Evolutionary conservation across 176 grass and related monocot species (phyloP).

Genomic region (Puccinellia tenuiflora): DNA sequence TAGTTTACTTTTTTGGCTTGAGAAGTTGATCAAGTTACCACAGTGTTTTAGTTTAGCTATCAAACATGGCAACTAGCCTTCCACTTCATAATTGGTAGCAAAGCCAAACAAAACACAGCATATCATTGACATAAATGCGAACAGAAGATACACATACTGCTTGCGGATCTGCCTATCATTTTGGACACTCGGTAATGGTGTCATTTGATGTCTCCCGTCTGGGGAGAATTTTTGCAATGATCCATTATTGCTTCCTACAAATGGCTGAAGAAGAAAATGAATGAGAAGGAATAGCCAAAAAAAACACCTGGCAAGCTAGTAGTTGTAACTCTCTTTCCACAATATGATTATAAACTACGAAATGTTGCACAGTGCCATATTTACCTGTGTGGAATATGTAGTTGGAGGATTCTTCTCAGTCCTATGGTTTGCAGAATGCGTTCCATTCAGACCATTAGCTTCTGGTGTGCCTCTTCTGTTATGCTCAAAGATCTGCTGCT

Average conservation of each 20-base stretch:
- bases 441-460: constrained; percentile 44
- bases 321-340: not conserved
- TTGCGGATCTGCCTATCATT: constrained; percentile 34
- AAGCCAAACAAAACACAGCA: constrained; percentile 11
- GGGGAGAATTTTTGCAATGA: constrained; percentile 7
- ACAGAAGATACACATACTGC: constrained; percentile 41
- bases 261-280: constrained; percentile 35
- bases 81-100: not conserved
- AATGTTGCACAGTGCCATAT: not conserved
- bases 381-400: constrained; percentile 64
- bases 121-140: constrained; percentile 14
- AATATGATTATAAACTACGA: constrained; percentile 12
- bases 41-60: constrained; percentile 9
- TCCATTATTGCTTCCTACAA: constrained; percentile 22
- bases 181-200: constrained; percentile 20
- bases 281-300: constrained; percentile 15
- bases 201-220: constrained; percentile 21
- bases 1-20: not conserved
- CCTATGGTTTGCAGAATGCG: constrained; percentile 22
- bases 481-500: constrained; percentile 49
- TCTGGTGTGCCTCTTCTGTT: constrained; percentile 46
- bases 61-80: constrained; percentile 19
- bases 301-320: not conserved
- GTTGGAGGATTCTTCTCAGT: constrained; percentile 29
- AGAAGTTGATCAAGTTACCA: constrained; percentile 7